phyloP scores from a whole-genome alignment of 2,329 filamentous ascomycete genomes.

The Aspergillus sp. region DNA sequence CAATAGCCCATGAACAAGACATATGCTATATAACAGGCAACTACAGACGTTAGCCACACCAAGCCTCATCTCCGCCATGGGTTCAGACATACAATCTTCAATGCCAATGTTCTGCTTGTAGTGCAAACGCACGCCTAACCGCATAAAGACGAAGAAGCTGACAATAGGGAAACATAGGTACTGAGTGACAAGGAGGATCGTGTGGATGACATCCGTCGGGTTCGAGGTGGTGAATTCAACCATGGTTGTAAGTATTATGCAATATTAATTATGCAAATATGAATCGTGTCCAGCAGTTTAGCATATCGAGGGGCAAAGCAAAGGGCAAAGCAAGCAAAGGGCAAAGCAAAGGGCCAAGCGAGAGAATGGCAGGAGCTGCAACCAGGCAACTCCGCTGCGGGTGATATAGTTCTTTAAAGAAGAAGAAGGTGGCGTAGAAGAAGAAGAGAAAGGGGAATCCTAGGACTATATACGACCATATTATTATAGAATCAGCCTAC shows the following conservation, averaged over 20 bases:
- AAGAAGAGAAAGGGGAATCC: background rate
- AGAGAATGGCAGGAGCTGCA: background rate
- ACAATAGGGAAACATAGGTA: slow-evolving; percentile 28
- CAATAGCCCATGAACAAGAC: slow-evolving; percentile 29
- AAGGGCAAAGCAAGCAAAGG: background rate
- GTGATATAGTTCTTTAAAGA: background rate
- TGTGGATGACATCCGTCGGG: slow-evolving; percentile 21
- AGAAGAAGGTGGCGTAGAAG: background rate
- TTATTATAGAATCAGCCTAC: background rate
- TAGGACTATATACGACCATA: background rate
- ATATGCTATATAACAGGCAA: slow-evolving; percentile 11
- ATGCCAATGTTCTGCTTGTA: slow-evolving; percentile 23
- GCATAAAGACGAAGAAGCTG: slow-evolving; percentile 22
- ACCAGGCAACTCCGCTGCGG: background rate
- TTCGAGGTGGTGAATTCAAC: slow-evolving; percentile 6
- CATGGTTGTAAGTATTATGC: background rate
- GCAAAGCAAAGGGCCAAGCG: background rate
- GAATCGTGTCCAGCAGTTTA: no score
- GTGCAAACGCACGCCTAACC: slow-evolving; percentile 23
- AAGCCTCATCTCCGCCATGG: background rate
- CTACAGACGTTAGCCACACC: slow-evolving; percentile 10
- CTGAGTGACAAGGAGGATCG: slow-evolving; percentile 29
- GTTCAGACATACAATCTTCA: slow-evolving; percentile 24
- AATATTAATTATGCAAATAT: background rate
- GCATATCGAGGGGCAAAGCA: no score